Evolutionary conservation across 1,139 yeast species (phyloP).

Genomic region (Lizanozyma gosingica): DNA sequence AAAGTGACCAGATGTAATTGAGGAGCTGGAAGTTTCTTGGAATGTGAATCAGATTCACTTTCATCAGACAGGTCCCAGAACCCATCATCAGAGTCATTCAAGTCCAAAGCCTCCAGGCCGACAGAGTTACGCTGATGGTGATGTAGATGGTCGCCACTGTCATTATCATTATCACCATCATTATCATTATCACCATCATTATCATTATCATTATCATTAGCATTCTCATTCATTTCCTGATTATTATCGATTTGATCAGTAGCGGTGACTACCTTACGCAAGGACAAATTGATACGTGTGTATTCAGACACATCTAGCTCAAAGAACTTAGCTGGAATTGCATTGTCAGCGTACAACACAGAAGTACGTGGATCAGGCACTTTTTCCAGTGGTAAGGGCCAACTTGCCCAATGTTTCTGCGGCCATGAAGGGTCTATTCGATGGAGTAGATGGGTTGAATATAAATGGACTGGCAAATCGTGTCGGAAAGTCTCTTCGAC

Average conservation of each 20-base stretch:
- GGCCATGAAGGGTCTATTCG: slow-evolving; percentile 9
- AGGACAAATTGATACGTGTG: too few species aligned
- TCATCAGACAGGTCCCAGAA: neutral
- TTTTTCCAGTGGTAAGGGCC: slow-evolving; percentile 6
- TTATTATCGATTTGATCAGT: neutral
- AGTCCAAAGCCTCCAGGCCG: too few species aligned
- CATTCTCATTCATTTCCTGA: neutral
- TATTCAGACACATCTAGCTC: too few species aligned
- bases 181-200: neutral
- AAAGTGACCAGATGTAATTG: neutral
- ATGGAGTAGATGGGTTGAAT: slow-evolving; percentile 9
- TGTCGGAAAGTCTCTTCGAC: slow-evolving; percentile 7
- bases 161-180: too few species aligned
- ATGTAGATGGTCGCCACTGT: too few species aligned
- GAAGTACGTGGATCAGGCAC: slow-evolving; percentile 2
- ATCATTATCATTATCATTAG: neutral
- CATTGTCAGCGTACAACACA: slow-evolving; percentile 5
- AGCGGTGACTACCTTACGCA: too few species aligned
- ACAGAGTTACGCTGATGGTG: too few species aligned
- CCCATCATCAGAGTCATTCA: too few species aligned
- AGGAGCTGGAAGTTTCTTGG: neutral
- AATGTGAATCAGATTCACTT: too few species aligned
- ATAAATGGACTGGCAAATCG: slow-evolving; percentile 10
- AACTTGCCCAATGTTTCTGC: slow-evolving; percentile 7
- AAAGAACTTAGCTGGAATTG: neutral